Evolutionary conservation across 768 basidiomycete genomes (phyloP), one percentile per base, ranked within the genome.

Genomic region (Pholiota conissans): DNA sequence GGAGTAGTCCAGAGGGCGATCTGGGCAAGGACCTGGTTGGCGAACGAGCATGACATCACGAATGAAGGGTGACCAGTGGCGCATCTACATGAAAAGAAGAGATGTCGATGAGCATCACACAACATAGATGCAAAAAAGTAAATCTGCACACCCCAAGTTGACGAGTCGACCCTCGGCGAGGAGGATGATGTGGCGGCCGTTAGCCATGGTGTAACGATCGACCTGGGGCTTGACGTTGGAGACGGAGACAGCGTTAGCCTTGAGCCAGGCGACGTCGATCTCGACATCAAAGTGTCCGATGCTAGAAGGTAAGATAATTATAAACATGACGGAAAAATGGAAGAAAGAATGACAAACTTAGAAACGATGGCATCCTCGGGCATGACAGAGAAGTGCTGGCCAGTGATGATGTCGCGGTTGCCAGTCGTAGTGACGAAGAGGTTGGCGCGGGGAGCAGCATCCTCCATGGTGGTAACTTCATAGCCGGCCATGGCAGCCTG

Each of bases 401-500:
- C 86, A 42, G 86, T 89, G 78, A 99, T 96, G 77, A 99, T 98
- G 72, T 99, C 97, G 69, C 96, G 81, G 84, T 97, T 97, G 70
- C 97, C 97, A 46, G 97, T 99, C 68, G 95, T 97, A 66, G 97
- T 98, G 61, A 99, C 94, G 66, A 99, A 97, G 70, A 99, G 73
- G 76, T 98, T 98, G 60, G 84, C 73, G 32, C 90, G 87, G 58
- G 85, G 81, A 45, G 96, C 97, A 62, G 93, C 94, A 34, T 97
- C 95, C 69, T 99, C 96, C 95, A 99, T 98, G 55, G 95, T 98
- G 58, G 89, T 90, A 58, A 99, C 96, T 75, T 99, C 96, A 73
- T 95, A 99, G 56, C 97, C 97, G 69, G 94, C 95, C 97, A 99
- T 99, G 55, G 95, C 96, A 65, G 97, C 97, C 75, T 99, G 97